phyloP scores from a whole-genome alignment of 176 grass and related monocot genomes.

The Elaeis guineensis region DNA sequence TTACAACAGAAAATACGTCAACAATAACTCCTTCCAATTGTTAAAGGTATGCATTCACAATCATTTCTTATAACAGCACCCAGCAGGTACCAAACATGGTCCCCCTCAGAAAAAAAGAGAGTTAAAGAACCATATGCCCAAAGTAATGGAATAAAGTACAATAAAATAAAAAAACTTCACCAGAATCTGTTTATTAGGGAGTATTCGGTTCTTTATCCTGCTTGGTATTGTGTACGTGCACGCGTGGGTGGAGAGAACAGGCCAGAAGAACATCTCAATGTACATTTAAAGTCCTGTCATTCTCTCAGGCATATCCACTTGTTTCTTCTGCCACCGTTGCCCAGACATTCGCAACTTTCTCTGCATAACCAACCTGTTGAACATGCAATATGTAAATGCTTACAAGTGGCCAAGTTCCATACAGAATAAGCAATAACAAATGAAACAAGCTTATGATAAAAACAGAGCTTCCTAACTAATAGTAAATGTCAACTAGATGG shows the following conservation, averaged over 20 bases:
- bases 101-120: no score
- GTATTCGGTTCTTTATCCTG: not conserved
- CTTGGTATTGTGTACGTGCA: constrained; percentile 26
- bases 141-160: not conserved
- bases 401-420: not conserved
- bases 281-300: constrained; percentile 3
- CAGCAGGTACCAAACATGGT: no score
- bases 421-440: not conserved
- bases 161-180: not conserved
- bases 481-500: no score
- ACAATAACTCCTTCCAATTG: no score
- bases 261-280: constrained; percentile 6
- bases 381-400: constrained; percentile 2
- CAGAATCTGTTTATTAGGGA: not conserved
- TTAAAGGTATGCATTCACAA: no score
- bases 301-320: constrained; percentile 38
- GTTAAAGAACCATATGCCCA: no score
- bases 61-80: no score
- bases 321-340: constrained; percentile 73
- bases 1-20: no score
- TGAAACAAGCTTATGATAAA: not conserved
- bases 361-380: constrained; percentile 69
- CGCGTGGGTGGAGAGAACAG: not conserved
- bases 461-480: no score
- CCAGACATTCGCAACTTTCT: constrained; percentile 89